These are phyloP conservation scores for Sparassis latifolia DNA, from an alignment of 1,284 basidiomycete species.

Conservation along the genomic window DNA sequence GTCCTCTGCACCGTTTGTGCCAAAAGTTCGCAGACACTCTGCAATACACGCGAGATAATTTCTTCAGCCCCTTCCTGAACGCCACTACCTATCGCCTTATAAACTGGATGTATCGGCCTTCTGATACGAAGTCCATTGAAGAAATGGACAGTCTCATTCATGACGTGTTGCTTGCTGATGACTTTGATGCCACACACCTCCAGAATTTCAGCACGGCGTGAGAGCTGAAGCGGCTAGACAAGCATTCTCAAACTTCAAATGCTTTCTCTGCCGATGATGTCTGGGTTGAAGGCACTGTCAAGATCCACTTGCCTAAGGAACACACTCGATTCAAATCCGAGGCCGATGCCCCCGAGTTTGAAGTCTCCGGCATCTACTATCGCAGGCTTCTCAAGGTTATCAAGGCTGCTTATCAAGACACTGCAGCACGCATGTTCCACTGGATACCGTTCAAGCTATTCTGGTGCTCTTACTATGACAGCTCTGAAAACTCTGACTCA, in stretches of 20 bases:
- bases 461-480: not conserved
- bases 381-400: not conserved
- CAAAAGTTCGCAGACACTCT: not conserved
- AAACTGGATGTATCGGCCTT: not conserved
- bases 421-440: not conserved
- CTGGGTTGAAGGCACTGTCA: not conserved
- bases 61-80: not conserved
- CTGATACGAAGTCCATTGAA: not conserved
- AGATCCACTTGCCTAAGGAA: not conserved
- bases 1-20: no score
- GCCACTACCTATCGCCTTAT: not conserved
- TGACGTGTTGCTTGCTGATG: not conserved
- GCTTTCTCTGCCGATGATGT: not conserved
- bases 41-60: not conserved
- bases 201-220: not conserved
- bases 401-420: not conserved
- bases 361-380: not conserved
- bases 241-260: not conserved
- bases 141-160: not conserved
- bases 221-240: not conserved
- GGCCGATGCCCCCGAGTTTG: not conserved
- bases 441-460: not conserved
- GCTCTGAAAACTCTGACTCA: not conserved
- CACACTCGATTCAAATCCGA: slow-evolving; percentile 18
- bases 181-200: not conserved